A percentile compares a stretch with the other conserved stretches of the same genome.
phyloP scores from a whole-genome alignment of 176 grass and related monocot species.

The Oropetium thomaeum region DNA sequence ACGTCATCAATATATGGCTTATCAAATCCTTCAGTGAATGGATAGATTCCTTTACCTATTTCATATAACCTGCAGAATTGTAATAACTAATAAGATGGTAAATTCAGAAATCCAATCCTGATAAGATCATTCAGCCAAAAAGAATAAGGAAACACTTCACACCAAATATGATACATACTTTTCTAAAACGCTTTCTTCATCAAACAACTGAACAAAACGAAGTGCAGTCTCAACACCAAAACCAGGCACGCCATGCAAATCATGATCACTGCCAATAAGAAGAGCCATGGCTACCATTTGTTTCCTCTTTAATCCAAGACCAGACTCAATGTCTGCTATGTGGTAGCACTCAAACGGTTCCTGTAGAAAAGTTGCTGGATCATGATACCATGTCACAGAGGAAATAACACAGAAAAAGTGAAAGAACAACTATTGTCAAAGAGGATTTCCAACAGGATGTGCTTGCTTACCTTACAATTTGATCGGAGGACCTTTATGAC shows the following conservation, averaged over 20 bases:
- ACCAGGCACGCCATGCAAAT: slow-evolving; percentile 74
- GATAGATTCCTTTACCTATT: slow-evolving; percentile 60
- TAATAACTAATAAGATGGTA: slow-evolving; percentile 24
- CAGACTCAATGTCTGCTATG: slow-evolving; percentile 77
- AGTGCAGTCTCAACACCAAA: slow-evolving; percentile 80
- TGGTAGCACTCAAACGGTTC: slow-evolving; percentile 98
- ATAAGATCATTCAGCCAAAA: background rate
- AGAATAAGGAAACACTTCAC: slow-evolving; percentile 3
- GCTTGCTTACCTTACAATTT: slow-evolving; percentile 82
- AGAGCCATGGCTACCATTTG: slow-evolving; percentile 92
- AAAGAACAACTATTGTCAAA: background rate
- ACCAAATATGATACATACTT: slow-evolving; percentile 45
- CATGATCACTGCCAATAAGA: slow-evolving; percentile 80
- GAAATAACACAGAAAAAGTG: slow-evolving; percentile 10
- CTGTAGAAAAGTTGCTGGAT: slow-evolving; percentile 40
- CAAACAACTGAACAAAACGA: slow-evolving; percentile 67
- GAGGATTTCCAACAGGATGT: background rate
- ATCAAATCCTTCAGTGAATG: slow-evolving; percentile 40
- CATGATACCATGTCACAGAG: background rate
- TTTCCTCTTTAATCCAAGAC: slow-evolving; percentile 86
- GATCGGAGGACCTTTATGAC: slow-evolving; percentile 73
- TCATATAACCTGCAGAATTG: slow-evolving; percentile 56
- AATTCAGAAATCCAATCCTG: slow-evolving; percentile 7
- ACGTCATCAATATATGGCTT: slow-evolving; percentile 44
- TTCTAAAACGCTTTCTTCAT: slow-evolving; percentile 66